Evolutionary conservation across 805 yeast genomes (phyloP).

Genomic region (Starmerella stellata): DNA sequence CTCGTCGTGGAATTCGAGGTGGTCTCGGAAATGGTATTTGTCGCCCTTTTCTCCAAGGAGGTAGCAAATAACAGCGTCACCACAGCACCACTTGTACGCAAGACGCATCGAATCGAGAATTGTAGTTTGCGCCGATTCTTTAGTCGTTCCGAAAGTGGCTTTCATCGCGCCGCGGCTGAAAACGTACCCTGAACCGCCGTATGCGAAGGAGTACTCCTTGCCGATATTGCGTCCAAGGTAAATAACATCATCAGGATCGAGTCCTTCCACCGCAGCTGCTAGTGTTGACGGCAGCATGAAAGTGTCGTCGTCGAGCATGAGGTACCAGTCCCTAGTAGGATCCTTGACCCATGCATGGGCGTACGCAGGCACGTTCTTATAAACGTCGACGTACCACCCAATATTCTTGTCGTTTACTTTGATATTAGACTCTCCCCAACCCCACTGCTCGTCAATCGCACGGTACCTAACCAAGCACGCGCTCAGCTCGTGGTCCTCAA

Average conservation of each 20-base stretch:
- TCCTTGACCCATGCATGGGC: conserved; percentile 21
- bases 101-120: conserved; percentile 14
- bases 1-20: conserved; percentile 1
- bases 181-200: conserved; percentile 26
- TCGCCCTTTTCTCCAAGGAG: conserved; percentile 14
- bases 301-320: conserved; percentile 24
- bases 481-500: conserved; percentile 9
- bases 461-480: conserved; percentile 19
- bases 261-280: conserved; percentile 12
- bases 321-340: conserved; percentile 23
- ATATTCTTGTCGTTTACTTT: conserved; percentile 7
- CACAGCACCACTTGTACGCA: conserved; percentile 21
- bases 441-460: conserved; percentile 16
- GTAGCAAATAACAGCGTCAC: conserved; percentile 22
- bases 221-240: conserved; percentile 21
- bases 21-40: conserved; percentile 10
- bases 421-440: conserved; percentile 11
- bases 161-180: conserved; percentile 22
- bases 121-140: conserved; percentile 2
- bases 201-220: conserved; percentile 20
- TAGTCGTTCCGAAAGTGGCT: conserved; percentile 15
- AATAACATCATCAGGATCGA: conserved; percentile 18
- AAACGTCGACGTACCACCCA: conserved; percentile 25
- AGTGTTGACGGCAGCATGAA: conserved; percentile 21
- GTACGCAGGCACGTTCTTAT: conserved; percentile 25